Conservation (phyloP, 106 monocot species). For the Agapanthus africanus region DNA sequence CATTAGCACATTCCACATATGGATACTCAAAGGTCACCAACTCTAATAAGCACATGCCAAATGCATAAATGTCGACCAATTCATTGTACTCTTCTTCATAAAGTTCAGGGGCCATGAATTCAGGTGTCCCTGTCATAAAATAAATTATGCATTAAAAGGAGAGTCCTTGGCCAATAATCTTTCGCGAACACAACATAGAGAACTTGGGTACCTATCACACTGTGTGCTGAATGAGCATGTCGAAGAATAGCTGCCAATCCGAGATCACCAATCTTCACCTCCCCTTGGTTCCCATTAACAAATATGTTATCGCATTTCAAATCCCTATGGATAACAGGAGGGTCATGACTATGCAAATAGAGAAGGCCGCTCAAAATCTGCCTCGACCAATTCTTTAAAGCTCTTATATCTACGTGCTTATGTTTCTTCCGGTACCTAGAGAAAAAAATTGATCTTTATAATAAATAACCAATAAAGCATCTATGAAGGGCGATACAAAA, state of each 20-base stretch:
- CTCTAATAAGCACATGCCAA: constrained; percentile 72
- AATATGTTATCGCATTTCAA: constrained; percentile 76
- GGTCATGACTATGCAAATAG: constrained; percentile 66
- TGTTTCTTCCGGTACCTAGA: constrained; percentile 53
- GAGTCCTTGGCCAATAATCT: too few relatives aligned
- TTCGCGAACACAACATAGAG: not conserved
- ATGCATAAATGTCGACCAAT: constrained; percentile 65
- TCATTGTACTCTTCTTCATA: constrained; percentile 74
- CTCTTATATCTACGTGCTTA: constrained; percentile 49
- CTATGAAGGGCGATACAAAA: too few relatives aligned
- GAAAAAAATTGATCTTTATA: not conserved
- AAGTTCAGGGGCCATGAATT: constrained; percentile 74
- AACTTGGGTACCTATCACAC: constrained; percentile 48
- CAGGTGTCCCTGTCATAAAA: constrained; percentile 38
- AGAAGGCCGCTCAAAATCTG: constrained; percentile 57
- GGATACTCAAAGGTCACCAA: constrained; percentile 62
- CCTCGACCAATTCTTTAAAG: constrained; percentile 64
- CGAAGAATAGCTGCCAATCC: constrained; percentile 63
- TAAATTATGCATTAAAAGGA: too few relatives aligned
- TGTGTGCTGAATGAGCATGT: constrained; percentile 39
- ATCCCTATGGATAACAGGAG: constrained; percentile 67
- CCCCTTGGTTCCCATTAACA: constrained; percentile 68
- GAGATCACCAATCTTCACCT: constrained; percentile 79
- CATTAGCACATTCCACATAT: constrained; percentile 46
- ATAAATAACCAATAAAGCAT: not conserved